Evolutionary conservation across 208 protist genomes (phyloP).

Genomic region (Novymonas esmeraldas): DNA sequence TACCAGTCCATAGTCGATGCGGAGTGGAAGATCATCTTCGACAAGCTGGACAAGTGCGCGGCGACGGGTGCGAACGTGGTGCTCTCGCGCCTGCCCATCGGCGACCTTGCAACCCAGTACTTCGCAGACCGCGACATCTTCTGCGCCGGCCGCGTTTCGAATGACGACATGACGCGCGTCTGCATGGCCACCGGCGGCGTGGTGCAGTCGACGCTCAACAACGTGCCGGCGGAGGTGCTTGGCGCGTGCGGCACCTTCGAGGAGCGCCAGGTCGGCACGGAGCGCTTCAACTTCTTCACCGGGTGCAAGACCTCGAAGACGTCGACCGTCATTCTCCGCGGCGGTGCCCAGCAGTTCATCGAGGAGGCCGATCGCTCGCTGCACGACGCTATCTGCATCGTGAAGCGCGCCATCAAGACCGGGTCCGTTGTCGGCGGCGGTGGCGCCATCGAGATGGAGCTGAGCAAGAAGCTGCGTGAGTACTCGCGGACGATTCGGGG

Average conservation of each 20-base stretch:
- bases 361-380: constrained; percentile 99
- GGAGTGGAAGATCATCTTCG: constrained; percentile 99
- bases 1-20: constrained; percentile 99
- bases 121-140: constrained; percentile 99
- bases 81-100: constrained; percentile 99
- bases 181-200: constrained; percentile 96
- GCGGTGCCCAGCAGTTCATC: constrained; percentile 99
- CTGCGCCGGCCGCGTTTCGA: constrained; percentile 99
- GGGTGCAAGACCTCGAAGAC: constrained; percentile 94
- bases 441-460: constrained; percentile 99
- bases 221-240: constrained; percentile 94
- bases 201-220: constrained; percentile 98
- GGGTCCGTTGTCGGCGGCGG: constrained; percentile 98
- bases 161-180: constrained; percentile 96
- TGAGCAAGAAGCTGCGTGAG: constrained; percentile 97
- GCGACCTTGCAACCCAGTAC: constrained; percentile 99
- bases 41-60: constrained; percentile 99
- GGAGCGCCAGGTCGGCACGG: constrained; percentile 98
- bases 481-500: constrained; percentile 97
- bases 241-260: constrained; percentile 98
- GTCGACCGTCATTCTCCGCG: constrained; percentile 95
- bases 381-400: constrained; percentile 99
- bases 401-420: constrained; percentile 97
- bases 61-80: constrained; percentile 98
- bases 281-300: constrained; percentile 99